Base-by-base conservation (phyloP, 2,329 filamentous ascomycete genomes). In the Peltaster fructicola region DNA sequence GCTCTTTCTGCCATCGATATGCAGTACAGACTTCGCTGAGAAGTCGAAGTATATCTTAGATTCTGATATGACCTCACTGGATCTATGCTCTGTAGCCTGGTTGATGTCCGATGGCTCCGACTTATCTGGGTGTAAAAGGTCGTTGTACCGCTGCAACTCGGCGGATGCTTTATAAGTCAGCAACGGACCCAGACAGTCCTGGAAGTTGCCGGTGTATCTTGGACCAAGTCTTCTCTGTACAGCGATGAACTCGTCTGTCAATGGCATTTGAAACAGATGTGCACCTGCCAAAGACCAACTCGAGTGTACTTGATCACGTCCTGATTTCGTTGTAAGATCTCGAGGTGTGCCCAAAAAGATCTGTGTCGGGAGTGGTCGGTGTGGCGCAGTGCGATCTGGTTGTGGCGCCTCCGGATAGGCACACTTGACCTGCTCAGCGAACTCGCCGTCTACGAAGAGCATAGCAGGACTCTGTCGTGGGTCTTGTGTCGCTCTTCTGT, bases 131-230 rank as follows among this genome's bases (percentile, higher is more conserved):
- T 91, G 79, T 17, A 91, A 63, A 25, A 82, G 69, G 44, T 98
- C 88, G 40, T 95, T 95, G 22, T 85, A 75, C 26, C 93, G 63
- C 30, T 90, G 88, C 18, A 98, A 57, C 26, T 79, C 73, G 6
- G 88, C 85, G 1, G 88, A 95, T 5, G 88, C 85, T 40, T 78
- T 72, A 45, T 98, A 98, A 0, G 90, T 98, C 45, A 95, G 82
- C 43, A 98, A 91, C 2, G 82, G 85, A 4, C 90, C 88, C 8
- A 98, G 63, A 38, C 81, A 88, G 44, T 98, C 88, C 51, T 98
- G 88, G 39, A 91, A 92, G 45, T 98, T 98, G 9, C 88, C 88
- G 43, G 81, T 74, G 40, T 98, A 98, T 23, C 81, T 71, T 13
- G 82, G 77, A 0, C 88, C 85, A 10, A 98, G 70, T 24, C 84